Percentiles rank a stretch among this genome's conserved stretches.
Evolutionary conservation across 345 rosid genomes (phyloP).

Genomic region (Erodium maritimum): DNA sequence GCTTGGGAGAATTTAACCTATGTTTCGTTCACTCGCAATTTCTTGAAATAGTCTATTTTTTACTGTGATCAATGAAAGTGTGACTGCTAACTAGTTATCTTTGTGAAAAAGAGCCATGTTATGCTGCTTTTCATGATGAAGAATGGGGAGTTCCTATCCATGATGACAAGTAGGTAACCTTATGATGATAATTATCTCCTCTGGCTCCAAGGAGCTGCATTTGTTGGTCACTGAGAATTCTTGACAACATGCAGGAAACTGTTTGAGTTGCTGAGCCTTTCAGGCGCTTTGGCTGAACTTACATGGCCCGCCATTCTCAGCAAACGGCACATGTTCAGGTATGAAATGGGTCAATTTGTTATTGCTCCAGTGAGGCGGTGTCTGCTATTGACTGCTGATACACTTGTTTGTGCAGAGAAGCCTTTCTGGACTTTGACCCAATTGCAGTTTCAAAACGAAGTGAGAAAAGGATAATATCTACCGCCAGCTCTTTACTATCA

Average conservation of each 20-base stretch:
- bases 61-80: neutral
- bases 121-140: constrained; percentile 76
- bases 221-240: constrained; percentile 4
- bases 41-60: neutral
- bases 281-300: constrained; percentile 82
- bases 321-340: constrained; percentile 68
- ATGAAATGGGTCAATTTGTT: neutral
- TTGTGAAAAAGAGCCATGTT: constrained; percentile 30
- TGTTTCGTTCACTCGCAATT: neutral
- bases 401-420: constrained; percentile 43
- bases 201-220: neutral
- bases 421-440: constrained; percentile 65
- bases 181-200: neutral
- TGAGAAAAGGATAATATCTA: constrained; percentile 45
- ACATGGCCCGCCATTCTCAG: constrained; percentile 72
- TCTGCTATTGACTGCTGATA: neutral
- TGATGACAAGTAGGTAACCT: constrained; percentile 59
- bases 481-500: constrained; percentile 51
- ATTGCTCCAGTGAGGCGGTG: neutral
- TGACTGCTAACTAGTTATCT: constrained; percentile 9
- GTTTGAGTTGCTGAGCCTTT: constrained; percentile 68
- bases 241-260: constrained; percentile 41
- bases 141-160: constrained; percentile 86
- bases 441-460: constrained; percentile 43
- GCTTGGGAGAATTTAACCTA: too few relatives aligned